Conservation (phyloP, 1,284 basidiomycete genomes). For the Ganoderma resinaceum region DNA sequence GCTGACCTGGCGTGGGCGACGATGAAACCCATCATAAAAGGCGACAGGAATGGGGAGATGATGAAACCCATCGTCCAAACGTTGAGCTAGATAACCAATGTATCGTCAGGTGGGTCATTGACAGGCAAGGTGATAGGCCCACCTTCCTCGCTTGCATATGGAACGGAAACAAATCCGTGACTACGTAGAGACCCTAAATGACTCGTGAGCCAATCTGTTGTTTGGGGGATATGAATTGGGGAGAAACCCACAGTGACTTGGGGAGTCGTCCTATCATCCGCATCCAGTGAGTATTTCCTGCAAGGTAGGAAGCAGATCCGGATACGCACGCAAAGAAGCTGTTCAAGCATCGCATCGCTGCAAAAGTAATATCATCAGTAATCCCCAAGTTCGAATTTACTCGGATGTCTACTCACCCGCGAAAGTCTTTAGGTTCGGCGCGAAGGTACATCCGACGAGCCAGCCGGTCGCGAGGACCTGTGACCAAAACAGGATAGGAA, state of each 20-base stretch:
- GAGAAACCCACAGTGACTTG: constrained; percentile 65
- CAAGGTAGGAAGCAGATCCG: not conserved
- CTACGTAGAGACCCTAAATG: constrained; percentile 65
- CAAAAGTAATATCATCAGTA: not conserved
- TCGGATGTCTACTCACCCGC: constrained; percentile 48
- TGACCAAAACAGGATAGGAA: constrained; percentile 70
- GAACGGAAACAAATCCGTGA: constrained; percentile 78
- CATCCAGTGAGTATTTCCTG: constrained; percentile 1
- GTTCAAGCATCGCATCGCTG: constrained; percentile 75
- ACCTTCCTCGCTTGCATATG: constrained; percentile 78
- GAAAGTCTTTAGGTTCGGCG: constrained; percentile 59
- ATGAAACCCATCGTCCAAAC: constrained; percentile 79
- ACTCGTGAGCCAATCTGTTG: not conserved
- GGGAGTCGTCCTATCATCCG: constrained; percentile 58
- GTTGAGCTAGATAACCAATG: constrained; percentile 53
- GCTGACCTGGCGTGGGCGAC: constrained; percentile 60
- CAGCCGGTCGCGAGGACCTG: constrained; percentile 61
- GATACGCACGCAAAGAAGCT: constrained; percentile 67
- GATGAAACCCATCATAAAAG: constrained; percentile 75
- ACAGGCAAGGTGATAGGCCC: not conserved
- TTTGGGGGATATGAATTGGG: not conserved
- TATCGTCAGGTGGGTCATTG: not conserved
- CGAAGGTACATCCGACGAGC: constrained; percentile 59
- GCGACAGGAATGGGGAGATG: constrained; percentile 68
- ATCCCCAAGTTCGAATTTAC: no score